A percentile compares a stretch with the other conserved stretches of the same genome.
phyloP scores from a whole-genome alignment of 2,329 filamentous ascomycete species.

The Zymoseptoria pseudotritici region DNA sequence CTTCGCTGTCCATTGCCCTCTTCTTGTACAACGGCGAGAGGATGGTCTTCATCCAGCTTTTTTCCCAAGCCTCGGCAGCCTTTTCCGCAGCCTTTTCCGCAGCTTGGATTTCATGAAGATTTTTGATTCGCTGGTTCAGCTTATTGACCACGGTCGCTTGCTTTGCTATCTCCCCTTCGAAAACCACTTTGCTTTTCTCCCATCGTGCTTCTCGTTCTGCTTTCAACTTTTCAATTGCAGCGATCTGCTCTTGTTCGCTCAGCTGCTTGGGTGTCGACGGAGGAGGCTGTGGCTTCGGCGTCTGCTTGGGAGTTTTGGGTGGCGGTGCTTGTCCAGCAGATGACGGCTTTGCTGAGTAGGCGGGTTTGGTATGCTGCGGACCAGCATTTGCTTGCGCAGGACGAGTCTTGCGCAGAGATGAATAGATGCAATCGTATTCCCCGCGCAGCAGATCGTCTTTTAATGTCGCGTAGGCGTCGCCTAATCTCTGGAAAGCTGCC shows the following conservation, averaged over 20 bases:
- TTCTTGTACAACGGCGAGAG: constrained; percentile 27
- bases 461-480: constrained; percentile 32
- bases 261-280: constrained; percentile 9
- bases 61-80: constrained; percentile 25
- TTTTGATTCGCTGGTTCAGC: constrained; percentile 25
- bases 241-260: constrained; percentile 23
- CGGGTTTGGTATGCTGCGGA: constrained; percentile 8
- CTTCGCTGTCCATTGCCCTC: constrained; percentile 22
- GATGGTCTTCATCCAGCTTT: constrained; percentile 28
- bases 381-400: no score
- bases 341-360: constrained; percentile 6
- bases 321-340: neutral
- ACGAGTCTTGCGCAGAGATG: constrained; percentile 3
- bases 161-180: constrained; percentile 16
- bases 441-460: constrained; percentile 27
- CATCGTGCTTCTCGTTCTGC: constrained; percentile 27
- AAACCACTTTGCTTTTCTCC: constrained; percentile 19
- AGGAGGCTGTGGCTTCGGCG: no score
- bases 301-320: no score
- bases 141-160: constrained; percentile 15
- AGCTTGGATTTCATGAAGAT: constrained; percentile 21
- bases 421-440: constrained; percentile 30
- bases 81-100: no score
- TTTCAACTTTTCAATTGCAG: constrained; percentile 23
- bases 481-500: constrained; percentile 32